Evolutionary conservation across 148 eudicot genomes (phyloP), one percentile per base, ranked within the genome.

Genomic region (Cornus suecica): DNA sequence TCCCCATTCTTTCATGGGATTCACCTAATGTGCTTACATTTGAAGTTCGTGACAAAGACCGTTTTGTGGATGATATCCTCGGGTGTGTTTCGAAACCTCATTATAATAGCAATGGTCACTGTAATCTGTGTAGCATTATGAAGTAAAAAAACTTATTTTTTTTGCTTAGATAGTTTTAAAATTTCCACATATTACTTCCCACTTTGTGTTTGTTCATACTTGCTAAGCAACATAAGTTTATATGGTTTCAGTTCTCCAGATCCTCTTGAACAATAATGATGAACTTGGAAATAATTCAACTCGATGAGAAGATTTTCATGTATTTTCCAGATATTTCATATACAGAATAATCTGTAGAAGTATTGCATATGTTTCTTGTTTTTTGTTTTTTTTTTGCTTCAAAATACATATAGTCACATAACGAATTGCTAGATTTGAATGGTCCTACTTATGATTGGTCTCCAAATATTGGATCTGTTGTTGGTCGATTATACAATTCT

Each of bases 21-120:
- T 76, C 87, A 1, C 82, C 78, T 23, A 91, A 91, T 85, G 66
- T 86, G 67, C 85, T 96, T 34, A 79, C 75, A 24, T 84, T 96
- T 74, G 92, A 87, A 84, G 93, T 90, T 79, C 90, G 88, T 79
- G 99, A 96, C 78, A 96, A 96, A 82, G 98, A 96, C 76, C 91
- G 56, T 62, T 78, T 96, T 61, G 81, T 82, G 65, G 98, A 96
- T 83, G 98, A 93, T 76, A 77, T 69, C 66, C 88, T 90, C 71
- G 98, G 99, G 97, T 95, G 60, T 69, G 91, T 83, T 72, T 71
- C 72, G 65, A 42, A 61, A 27, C 20, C 62, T 22, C 25, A 22
- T n/a, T 14, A 58, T 58, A 14, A 48, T 14, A 16, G 18, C 20
- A 11, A 48, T 37, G 54, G 54, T 48, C 20, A 48, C 54, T 11